Percentiles rank a stretch among this genome's conserved stretches.
Conservation (phyloP, 1,284 basidiomycete species). For the Apiotrichum siamense region DNA sequence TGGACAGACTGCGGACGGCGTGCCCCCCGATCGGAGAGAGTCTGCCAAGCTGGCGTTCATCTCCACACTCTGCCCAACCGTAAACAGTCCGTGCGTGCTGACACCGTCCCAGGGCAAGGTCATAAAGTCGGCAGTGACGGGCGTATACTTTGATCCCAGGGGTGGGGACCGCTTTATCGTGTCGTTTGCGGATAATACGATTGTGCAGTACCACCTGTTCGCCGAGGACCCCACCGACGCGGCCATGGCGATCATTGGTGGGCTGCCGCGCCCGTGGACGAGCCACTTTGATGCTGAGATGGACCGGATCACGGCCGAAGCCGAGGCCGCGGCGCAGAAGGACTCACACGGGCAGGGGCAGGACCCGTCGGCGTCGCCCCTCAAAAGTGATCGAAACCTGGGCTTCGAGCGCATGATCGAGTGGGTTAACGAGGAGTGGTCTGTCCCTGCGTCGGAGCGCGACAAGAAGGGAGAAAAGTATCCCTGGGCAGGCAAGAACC, state of each 20-base stretch:
- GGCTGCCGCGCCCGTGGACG: constrained; percentile 33
- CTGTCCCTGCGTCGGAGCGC: constrained; percentile 18
- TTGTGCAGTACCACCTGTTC: constrained; percentile 41
- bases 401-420: constrained; percentile 28
- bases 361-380: background rate
- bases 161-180: constrained; percentile 79
- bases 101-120: constrained; percentile 59
- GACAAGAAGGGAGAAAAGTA: constrained; percentile 32
- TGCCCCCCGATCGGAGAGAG: background rate
- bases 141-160: constrained; percentile 82
- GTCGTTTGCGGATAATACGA: constrained; percentile 67
- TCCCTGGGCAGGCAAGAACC: constrained; percentile 46
- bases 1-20: background rate
- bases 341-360: too few relatives aligned
- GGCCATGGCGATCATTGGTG: constrained; percentile 18
- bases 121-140: constrained; percentile 69
- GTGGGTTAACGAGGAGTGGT: constrained; percentile 47
- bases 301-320: background rate
- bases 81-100: too few relatives aligned
- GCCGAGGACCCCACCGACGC: constrained; percentile 36
- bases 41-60: background rate
- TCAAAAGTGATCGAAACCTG: constrained; percentile 1
- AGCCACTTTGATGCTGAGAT: constrained; percentile 23
- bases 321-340: background rate
- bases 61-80: background rate